Evolutionary conservation across 306 rosid genomes (phyloP), one percentile per base, ranked within the genome.

Genomic region (Canavalia ensiformis): DNA sequence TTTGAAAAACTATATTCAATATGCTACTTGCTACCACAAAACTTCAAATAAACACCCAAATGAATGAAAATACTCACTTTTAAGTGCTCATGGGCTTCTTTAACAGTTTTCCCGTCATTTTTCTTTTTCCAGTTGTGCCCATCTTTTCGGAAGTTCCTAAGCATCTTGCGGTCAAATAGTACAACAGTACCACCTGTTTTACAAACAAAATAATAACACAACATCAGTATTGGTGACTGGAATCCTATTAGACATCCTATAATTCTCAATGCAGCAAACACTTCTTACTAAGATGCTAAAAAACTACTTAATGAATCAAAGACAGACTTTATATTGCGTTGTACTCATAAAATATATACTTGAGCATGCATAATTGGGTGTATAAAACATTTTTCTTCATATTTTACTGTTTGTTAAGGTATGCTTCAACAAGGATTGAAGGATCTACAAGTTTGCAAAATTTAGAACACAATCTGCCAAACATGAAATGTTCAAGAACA

Each of bases 91-190:
- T 95, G 99, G 6, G 99, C 99, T 86, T 95, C 99, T 83, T 95
- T 95, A 13, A 95, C 94, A 30, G 98, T 95, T 88, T 95, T 95
- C 84, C 98, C 99, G 37, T 93, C 98, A 29, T 84, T 93, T 83
- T 96, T 96, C 94, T 96, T 93, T 89, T 93, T 96, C 99, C 99
- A 93, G 86, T 96, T 93, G 86, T 93, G 92, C 60, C 98, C 99
- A 78, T 96, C 99, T 83, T 93, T 93, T 65, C 98, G 88, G 76
- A 96, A 96, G 88, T 96, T 90, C 82, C 99, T 88, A 68, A 92
- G 97, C 97, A 89, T 87, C 88, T 92, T 96, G 72, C 99, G 97
- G 74, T 96, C 97, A 88, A 96, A 96, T 69, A 93, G 78, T 69
- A 86, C 88, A 71, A 96, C 79, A 45, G 88, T 86, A 67, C 99